Evolutionary conservation across 2,329 filamentous ascomycete species (phyloP), one percentile per base, ranked within the genome.

Genomic region (Harringtonia aguacate): DNA sequence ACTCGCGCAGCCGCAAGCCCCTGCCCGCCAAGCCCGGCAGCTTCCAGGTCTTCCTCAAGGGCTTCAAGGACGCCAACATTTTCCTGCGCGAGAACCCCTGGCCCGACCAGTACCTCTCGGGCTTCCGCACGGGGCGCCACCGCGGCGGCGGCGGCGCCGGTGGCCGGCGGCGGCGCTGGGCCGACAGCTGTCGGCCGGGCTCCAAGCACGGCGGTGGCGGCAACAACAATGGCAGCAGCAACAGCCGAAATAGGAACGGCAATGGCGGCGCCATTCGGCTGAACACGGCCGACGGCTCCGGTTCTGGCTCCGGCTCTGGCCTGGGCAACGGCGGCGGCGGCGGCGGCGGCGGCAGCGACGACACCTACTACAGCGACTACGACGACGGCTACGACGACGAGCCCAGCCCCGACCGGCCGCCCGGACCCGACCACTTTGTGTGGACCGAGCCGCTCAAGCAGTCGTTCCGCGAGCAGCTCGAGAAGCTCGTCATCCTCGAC

Each of bases 31-130:
- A 98, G 61, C 81, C 85, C 10, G 92, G 92, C 29, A 97, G 90
- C 61, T 97, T 98, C 58, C 92, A 98, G 59, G 87, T 97, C 28
- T 98, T 98, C 60, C 69, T 98, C 40, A 94, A 94, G 58, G 92
- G 92, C 8, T 98, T 86, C 68, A 94, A 95, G 60, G 92, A 98
- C 59, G 92, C 92, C 44, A 98, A 94, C 54, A 75, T 95, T 41
- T 98, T 98, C 59, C 68, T 98, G 29, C 81, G 89, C 49, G 89
- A 98, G 59, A 79, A 98, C 57, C 92, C 94, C 1, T 98, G 92
- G 92, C 92, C 92, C 7, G 92, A 98, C 58, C 87, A 95, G 61
- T 81, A 85, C 48, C 72, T 73, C 61, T 73, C 75, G 9, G 81
- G 80, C 4, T 85, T 88, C 57, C 77, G 81, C 48, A 73, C 81